Percentiles rank a stretch among this genome's conserved stretches.
phyloP scores from a whole-genome alignment of 495 filamentous ascomycete genomes.

The Aspergillus coremiiformis region DNA sequence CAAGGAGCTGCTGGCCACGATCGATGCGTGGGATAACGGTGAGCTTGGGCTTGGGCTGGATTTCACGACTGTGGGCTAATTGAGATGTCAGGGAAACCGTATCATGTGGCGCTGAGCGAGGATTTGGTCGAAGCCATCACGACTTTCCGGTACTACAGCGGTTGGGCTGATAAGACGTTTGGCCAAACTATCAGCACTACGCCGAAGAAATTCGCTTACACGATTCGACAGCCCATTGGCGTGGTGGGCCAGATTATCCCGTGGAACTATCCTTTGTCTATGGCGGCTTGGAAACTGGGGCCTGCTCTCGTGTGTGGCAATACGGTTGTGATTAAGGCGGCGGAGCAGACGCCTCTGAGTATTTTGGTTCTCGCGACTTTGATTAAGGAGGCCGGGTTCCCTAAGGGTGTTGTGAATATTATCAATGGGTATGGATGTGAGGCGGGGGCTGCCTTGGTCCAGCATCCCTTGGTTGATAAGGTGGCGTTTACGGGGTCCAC shows the following conservation, averaged over 20 bases:
- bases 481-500: constrained; percentile 89
- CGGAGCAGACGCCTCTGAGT: constrained; percentile 85
- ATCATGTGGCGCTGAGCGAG: constrained; percentile 60
- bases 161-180: constrained; percentile 87
- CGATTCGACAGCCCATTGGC: constrained; percentile 77
- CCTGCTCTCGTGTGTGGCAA: constrained; percentile 85
- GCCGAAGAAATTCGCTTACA: constrained; percentile 77
- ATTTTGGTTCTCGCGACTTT: constrained; percentile 70
- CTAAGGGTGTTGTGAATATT: constrained; percentile 87
- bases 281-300: constrained; percentile 90
- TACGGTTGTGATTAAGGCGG: constrained; percentile 79
- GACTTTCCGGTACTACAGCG: constrained; percentile 77
- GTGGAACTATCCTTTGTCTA: constrained; percentile 83
- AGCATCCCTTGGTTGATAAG: constrained; percentile 74
- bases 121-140: constrained; percentile 64
- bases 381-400: constrained; percentile 81
- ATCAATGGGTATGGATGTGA: constrained; percentile 73
- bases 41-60: not conserved
- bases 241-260: constrained; percentile 90
- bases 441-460: constrained; percentile 70
- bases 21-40: constrained; percentile 94
- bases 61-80: constrained; percentile 4
- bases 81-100: constrained; percentile 53
- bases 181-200: constrained; percentile 82
- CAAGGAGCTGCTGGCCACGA: constrained; percentile 68